Base-by-base conservation (phyloP, 495 filamentous ascomycete genomes). In the Penicillium flavigenum region DNA sequence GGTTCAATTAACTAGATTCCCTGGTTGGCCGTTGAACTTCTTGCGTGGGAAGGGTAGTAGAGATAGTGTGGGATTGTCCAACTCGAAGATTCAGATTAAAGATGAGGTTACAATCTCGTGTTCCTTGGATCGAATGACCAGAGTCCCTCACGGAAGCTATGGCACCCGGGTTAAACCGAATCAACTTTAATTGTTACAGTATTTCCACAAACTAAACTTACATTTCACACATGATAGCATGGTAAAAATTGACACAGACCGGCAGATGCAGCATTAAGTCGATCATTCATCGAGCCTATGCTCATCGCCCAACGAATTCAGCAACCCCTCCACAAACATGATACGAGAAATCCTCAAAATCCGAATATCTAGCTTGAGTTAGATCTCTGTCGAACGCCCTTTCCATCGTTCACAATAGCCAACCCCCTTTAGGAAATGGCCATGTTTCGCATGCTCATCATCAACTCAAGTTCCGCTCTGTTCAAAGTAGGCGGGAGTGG, bases 91-190 rank as follows among this genome's bases (percentile, higher is more conserved):
- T 26, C 24, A 10, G 27, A 26, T 57, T n/a, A 42, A 57, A 22
- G 54, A 57, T 8, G 36, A 49, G 32, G 32, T 50, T 8, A 43
- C 44, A 14, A 42, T 57, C 20, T 27, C 54, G 5, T 16, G 6
- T 36, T 36, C 34, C 0, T 2, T 57, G 46, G 46, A 31, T 22
- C 31, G 36, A 31, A 38, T 10, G 9, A 16, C n/a, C n/a, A n/a
- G 22, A 19, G 43, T 16, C 34, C 34, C 34, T 36, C 0, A 14
- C 14, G 12, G 34, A 45, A 24, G 22, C 12, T 27, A 8, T 45
- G 12, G 5, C 5, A 45, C 4, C 8, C 24, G 10, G 5, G 14
- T 36, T 0, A 17, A 26, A n/a, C 9, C 1, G 27, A 27, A 26
- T 16, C 2, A 17, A 27, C 12, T 45, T 16, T 2, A 3, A 45